Evolutionary conservation across 441 rosid genomes (phyloP).

Genomic region (Lepidium campestre): DNA sequence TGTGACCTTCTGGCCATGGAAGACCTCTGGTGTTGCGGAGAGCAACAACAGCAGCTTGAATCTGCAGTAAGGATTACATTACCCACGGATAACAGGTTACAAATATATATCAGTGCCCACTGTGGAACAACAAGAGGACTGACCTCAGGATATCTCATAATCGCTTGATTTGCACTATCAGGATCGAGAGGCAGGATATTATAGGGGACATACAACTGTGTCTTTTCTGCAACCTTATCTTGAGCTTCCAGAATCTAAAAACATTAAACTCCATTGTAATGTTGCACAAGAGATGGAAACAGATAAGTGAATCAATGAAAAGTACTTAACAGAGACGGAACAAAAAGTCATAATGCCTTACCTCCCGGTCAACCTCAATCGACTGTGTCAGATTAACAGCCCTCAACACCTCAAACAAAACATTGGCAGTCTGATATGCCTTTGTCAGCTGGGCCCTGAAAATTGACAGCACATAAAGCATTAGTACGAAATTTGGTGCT

Average conservation of each 20-base stretch:
- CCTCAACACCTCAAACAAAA: constrained; percentile 95
- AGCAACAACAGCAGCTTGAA: constrained; percentile 87
- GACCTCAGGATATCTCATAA: constrained; percentile 97
- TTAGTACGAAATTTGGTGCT: not conserved
- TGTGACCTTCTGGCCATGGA: constrained; percentile 91
- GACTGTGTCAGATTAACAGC: constrained; percentile 94
- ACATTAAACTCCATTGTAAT: constrained; percentile 20
- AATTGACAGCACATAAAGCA: constrained; percentile 8
- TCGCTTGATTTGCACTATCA: constrained; percentile 94
- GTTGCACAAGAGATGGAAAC: constrained; percentile 2
- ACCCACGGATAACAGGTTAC: not conserved
- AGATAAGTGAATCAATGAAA: not conserved
- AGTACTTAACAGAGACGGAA: not conserved
- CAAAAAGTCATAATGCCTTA: constrained; percentile 27
- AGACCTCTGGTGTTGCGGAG: constrained; percentile 97
- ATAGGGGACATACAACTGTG: constrained; percentile 81
- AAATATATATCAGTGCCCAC: not conserved
- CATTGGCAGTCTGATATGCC: constrained; percentile 99
- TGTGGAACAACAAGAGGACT: constrained; percentile 13
- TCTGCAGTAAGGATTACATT: constrained; percentile 39
- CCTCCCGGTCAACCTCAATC: constrained; percentile 95
- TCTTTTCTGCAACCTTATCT: constrained; percentile 86
- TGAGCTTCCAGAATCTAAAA: constrained; percentile 91
- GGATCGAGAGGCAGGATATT: constrained; percentile 99
- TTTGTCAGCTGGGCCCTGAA: constrained; percentile 95